These are phyloP conservation scores for Phytophthora pini DNA, from an alignment of 352 stramenopile genomes.

Conservation along the genomic window DNA sequence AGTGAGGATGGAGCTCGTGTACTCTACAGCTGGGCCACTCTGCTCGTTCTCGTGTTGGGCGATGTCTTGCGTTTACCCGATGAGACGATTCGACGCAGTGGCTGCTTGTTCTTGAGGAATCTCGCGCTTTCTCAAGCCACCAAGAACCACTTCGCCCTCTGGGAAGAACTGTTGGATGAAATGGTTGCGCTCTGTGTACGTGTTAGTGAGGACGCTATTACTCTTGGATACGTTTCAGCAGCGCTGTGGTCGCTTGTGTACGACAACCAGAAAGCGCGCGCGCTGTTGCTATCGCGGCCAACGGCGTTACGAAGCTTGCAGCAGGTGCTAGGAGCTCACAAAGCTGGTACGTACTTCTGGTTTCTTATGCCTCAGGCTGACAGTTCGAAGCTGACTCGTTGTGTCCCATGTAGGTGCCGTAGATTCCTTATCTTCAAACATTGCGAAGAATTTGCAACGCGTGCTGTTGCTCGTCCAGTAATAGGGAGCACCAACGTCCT, in stretches of 20 bases:
- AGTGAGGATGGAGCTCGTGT: slow-evolving; percentile 54
- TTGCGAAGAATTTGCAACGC: slow-evolving; percentile 34
- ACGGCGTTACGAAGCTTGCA: slow-evolving; percentile 42
- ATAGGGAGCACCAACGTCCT: slow-evolving; percentile 8
- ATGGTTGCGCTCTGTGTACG: slow-evolving; percentile 39
- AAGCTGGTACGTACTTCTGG: slow-evolving; percentile 17
- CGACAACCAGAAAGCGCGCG: slow-evolving; percentile 70
- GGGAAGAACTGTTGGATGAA: slow-evolving; percentile 51
- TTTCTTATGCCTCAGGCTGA: no score
- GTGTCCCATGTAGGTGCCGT: not conserved
- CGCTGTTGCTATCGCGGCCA: slow-evolving; percentile 43
- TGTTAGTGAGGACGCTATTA: slow-evolving; percentile 8
- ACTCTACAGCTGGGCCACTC: slow-evolving; percentile 39
- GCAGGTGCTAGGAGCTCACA: slow-evolving; percentile 27
- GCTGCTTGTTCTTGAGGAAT: slow-evolving; percentile 64
- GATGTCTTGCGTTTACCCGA: slow-evolving; percentile 53
- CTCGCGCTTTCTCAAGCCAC: slow-evolving; percentile 58
- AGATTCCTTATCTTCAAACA: slow-evolving; percentile 8
- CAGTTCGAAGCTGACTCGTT: not conserved
- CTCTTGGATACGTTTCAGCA: slow-evolving; percentile 39
- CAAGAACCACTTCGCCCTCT: slow-evolving; percentile 67
- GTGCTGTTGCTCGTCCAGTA: slow-evolving; percentile 38
- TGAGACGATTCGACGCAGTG: slow-evolving; percentile 30
- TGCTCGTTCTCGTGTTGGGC: slow-evolving; percentile 48
- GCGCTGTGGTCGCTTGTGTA: slow-evolving; percentile 64